Evolutionary conservation across 2,329 filamentous ascomycete species (phyloP).

Genomic region (Colletotrichum sp.): DNA sequence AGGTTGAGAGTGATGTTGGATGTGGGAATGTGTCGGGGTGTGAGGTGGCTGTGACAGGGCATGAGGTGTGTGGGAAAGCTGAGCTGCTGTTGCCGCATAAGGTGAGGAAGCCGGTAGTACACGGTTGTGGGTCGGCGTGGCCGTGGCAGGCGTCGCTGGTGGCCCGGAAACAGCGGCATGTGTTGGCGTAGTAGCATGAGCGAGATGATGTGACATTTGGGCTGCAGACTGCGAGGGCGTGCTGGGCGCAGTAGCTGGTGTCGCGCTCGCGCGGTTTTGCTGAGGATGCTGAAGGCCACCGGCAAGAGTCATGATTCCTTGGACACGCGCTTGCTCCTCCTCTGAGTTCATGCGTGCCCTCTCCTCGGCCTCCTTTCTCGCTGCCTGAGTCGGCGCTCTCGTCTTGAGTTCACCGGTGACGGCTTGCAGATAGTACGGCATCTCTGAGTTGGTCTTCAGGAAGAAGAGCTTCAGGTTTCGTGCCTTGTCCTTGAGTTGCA

Average conservation of each 20-base stretch:
- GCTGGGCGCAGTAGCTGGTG: slow-evolving; percentile 7
- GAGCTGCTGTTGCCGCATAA: slow-evolving; percentile 12
- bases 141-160: background rate
- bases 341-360: slow-evolving; percentile 62
- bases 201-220: slow-evolving; percentile 13
- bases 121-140: background rate
- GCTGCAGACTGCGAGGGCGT: slow-evolving; percentile 8
- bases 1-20: slow-evolving; percentile 9
- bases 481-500: slow-evolving; percentile 92
- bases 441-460: slow-evolving; percentile 88
- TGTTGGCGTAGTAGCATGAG: slow-evolving; percentile 5
- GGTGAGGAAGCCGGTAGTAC: slow-evolving; percentile 9
- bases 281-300: slow-evolving; percentile 49
- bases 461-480: slow-evolving; percentile 91
- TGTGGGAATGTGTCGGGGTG: slow-evolving; percentile 11
- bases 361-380: slow-evolving; percentile 71
- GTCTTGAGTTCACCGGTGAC: slow-evolving; percentile 92
- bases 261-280: slow-evolving; percentile 7
- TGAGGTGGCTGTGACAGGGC: slow-evolving; percentile 1
- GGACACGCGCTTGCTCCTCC: slow-evolving; percentile 64
- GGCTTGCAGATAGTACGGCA: slow-evolving; percentile 85
- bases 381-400: slow-evolving; percentile 76
- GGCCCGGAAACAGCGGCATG: slow-evolving; percentile 5
- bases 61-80: slow-evolving; percentile 15
- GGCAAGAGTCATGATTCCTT: slow-evolving; percentile 63